These are phyloP conservation scores for Eucalyptus erythrocorys DNA, from an alignment of 345 rosid genomes.

Conservation along the genomic window DNA sequence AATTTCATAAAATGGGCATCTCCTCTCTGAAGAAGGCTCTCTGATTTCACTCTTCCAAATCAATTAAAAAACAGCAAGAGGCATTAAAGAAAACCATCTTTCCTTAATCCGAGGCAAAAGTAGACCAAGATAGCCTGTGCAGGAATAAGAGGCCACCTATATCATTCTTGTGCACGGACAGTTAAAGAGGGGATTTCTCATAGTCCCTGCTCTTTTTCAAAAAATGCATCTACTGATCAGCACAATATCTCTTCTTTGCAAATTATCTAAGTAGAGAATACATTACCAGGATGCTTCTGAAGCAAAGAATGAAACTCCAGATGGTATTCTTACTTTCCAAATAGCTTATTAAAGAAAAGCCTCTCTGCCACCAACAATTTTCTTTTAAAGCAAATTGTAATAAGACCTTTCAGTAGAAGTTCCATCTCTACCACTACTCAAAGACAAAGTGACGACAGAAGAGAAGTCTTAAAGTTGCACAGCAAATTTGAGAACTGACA, in stretches of 20 bases:
- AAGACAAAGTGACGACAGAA: background rate
- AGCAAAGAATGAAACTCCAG: background rate
- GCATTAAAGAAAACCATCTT: background rate
- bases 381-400: background rate
- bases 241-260: background rate
- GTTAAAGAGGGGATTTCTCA: background rate
- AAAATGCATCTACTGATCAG: background rate
- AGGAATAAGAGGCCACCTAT: background rate
- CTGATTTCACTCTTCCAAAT: background rate
- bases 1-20: background rate
- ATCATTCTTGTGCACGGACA: background rate
- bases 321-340: background rate
- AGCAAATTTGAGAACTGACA: background rate
- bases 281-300: background rate
- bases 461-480: background rate
- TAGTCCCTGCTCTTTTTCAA: background rate
- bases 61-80: background rate
- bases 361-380: background rate
- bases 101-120: background rate
- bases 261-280: background rate
- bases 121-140: background rate
- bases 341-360: background rate
- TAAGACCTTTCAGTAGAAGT: background rate
- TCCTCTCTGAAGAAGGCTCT: background rate
- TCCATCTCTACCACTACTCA: background rate